These are phyloP conservation scores for Epichloe coenophiala DNA, from an alignment of 2,329 filamentous ascomycete species.

Conservation along the genomic window DNA sequence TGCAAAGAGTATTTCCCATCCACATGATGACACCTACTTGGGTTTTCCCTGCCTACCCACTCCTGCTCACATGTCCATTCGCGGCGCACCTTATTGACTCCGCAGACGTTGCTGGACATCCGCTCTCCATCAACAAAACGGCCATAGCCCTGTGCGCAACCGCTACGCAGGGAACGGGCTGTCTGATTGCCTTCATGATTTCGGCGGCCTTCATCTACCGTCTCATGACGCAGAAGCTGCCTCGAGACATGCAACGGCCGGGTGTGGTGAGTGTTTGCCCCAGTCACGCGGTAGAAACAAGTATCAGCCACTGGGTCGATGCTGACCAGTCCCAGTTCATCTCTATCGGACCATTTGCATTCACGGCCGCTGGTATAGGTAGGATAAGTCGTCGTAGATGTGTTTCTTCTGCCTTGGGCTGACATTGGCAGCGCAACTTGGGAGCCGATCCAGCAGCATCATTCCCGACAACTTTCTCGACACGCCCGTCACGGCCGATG, in stretches of 20 bases:
- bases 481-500: slow-evolving; percentile 26
- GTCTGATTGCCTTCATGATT: slow-evolving; percentile 57
- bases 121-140: slow-evolving; percentile 19
- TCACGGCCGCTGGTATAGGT: slow-evolving; percentile 32
- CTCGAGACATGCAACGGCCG: slow-evolving; percentile 59
- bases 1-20: slow-evolving; percentile 42
- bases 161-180: slow-evolving; percentile 40
- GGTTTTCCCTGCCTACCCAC: slow-evolving; percentile 77
- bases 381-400: not conserved
- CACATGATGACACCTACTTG: slow-evolving; percentile 78
- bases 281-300: no score
- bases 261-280: slow-evolving; percentile 41
- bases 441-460: slow-evolving; percentile 27
- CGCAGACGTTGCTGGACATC: slow-evolving; percentile 16
- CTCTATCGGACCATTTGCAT: slow-evolving; percentile 60
- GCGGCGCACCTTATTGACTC: slow-evolving; percentile 43
- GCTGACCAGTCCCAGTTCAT: slow-evolving; percentile 44
- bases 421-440: slow-evolving; percentile 24
- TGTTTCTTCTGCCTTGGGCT: not conserved
- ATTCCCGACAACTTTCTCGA: slow-evolving; percentile 30
- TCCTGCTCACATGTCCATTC: slow-evolving; percentile 64
- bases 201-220: slow-evolving; percentile 75
- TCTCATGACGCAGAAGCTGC: slow-evolving; percentile 78
- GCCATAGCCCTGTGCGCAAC: slow-evolving; percentile 36
- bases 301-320: not conserved